A percentile compares a stretch with the other conserved stretches of the same genome.
These are phyloP conservation scores for Dryadomyces quercivorus DNA, from an alignment of 2,329 filamentous ascomycete species.

Conservation along the genomic window DNA sequence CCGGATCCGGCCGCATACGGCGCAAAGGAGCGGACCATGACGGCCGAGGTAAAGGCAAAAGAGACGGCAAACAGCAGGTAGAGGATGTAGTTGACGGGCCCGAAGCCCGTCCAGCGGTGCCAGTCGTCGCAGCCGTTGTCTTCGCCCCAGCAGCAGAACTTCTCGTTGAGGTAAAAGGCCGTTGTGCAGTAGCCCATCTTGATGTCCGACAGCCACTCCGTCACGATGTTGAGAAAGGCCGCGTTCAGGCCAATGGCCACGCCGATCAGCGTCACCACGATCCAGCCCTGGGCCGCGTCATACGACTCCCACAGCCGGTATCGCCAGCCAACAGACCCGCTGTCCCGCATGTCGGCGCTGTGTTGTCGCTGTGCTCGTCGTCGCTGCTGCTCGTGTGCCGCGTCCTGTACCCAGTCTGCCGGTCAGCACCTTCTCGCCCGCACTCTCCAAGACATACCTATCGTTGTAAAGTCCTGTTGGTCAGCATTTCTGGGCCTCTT, in stretches of 20 bases:
- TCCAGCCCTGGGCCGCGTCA: slow-evolving; percentile 94
- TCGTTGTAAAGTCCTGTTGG: slow-evolving; percentile 81
- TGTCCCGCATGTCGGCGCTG: background rate
- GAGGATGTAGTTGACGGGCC: slow-evolving; percentile 68
- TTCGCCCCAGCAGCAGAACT: slow-evolving; percentile 95
- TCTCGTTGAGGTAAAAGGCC: slow-evolving; percentile 93
- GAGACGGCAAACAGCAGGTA: slow-evolving; percentile 78
- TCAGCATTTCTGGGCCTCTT: too few relatives aligned
- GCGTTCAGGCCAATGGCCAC: slow-evolving; percentile 89
- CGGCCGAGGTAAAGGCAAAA: slow-evolving; percentile 73
- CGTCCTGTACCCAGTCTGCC: slow-evolving; percentile 95
- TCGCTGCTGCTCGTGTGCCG: slow-evolving; percentile 75
- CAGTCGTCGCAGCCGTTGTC: slow-evolving; percentile 82
- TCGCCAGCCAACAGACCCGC: slow-evolving; percentile 60
- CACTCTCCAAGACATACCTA: slow-evolving; percentile 44
- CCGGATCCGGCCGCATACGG: slow-evolving; percentile 94
- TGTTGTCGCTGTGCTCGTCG: slow-evolving; percentile 44
- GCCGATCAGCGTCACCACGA: slow-evolving; percentile 88
- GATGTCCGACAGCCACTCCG: slow-evolving; percentile 92
- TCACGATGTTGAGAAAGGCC: slow-evolving; percentile 85
- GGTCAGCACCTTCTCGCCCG: slow-evolving; percentile 19
- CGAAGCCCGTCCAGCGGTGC: slow-evolving; percentile 76
- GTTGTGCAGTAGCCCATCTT: slow-evolving; percentile 94
- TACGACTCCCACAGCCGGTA: slow-evolving; percentile 75
- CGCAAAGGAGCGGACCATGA: slow-evolving; percentile 79